Base-by-base conservation (phyloP, 2,329 filamentous ascomycete genomes). In the Dothideomycetidae sp. region DNA sequence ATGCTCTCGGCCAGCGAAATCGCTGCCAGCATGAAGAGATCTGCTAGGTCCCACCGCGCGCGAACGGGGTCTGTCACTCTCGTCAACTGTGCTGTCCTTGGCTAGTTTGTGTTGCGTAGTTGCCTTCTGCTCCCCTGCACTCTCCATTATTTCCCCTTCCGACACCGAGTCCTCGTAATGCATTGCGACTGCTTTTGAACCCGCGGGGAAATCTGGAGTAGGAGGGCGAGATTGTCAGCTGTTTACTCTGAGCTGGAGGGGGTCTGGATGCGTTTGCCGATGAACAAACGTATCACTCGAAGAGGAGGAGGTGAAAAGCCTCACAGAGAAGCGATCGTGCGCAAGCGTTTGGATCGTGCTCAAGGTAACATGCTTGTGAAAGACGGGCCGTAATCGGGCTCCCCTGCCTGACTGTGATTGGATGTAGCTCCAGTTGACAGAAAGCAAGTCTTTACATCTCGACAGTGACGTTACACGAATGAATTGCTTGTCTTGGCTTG, bases 31-130 rank as follows among this genome's bases (percentile, higher is more conserved):
- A 37, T 41, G 33, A 48, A 60, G 44, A 49, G 55, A 52, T 48
- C 48, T 46, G 33, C 44, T 30, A 38, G 54, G 56, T 42, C 45
- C 49, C 41, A 55, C 54, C 43, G 46, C 48, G 29, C 38, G 39
- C 35, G 56, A 53, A 50, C 60, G 53, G 51, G 52, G 70, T 86
- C 84, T 93, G 81, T 80, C 73, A 71, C 70, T 75, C 74, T 79
- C 81, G 83, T 93, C 81, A 93, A 93, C 78, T 73, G 71, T 76
- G 73, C 67, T 77, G 78, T 75, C 71, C 72, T 77, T 74, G 70
- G 72, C 64, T 61, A 71, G 68, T 70, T 49, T 45, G 41, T 77
- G 74, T 77, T 79, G 67, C 62, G 62, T 78, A 82, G 80, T 81
- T 90, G 83, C 82, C 83, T 90, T 90, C 64, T 73, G 69, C 64